A percentile compares a stretch with the other conserved stretches of the same genome.
phyloP scores from a whole-genome alignment of 2,329 filamentous ascomycete genomes.

The Diaporthe humulicola region DNA sequence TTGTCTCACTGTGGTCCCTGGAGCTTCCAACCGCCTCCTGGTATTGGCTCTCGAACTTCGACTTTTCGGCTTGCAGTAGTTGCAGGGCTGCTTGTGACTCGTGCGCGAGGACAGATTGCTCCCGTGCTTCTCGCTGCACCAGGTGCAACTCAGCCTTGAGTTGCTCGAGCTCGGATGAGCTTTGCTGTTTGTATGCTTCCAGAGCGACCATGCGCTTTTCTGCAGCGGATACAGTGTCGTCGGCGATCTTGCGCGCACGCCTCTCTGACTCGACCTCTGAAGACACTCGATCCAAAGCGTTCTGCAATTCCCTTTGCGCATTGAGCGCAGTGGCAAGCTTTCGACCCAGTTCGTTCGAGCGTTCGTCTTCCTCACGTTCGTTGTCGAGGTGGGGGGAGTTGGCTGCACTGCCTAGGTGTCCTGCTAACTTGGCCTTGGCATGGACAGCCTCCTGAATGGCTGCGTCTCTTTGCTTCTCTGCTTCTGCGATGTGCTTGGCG shows the following conservation, averaged over 20 bases:
- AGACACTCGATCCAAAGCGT: constrained; percentile 77
- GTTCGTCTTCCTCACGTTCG: constrained; percentile 73
- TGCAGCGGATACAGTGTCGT: constrained; percentile 86
- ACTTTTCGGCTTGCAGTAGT: constrained; percentile 87
- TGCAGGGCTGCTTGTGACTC: constrained; percentile 83
- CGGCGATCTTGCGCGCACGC: constrained; percentile 84
- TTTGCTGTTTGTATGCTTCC: constrained; percentile 86
- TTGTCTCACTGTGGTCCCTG: constrained; percentile 77
- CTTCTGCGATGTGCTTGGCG: constrained; percentile 90
- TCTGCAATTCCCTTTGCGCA: constrained; percentile 83
- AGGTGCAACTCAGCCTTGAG: constrained; percentile 88
- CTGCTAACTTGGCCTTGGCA: constrained; percentile 91
- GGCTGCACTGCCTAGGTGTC: constrained; percentile 75
- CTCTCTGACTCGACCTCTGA: constrained; percentile 85
- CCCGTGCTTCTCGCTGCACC: constrained; percentile 81
- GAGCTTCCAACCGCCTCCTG: constrained; percentile 76
- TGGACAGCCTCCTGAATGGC: constrained; percentile 97
- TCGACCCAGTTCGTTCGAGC: constrained; percentile 80
- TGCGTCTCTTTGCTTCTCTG: constrained; percentile 93
- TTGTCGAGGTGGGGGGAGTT: constrained; percentile 71
- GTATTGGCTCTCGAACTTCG: constrained; percentile 78
- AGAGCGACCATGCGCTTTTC: constrained; percentile 87
- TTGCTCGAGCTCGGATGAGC: constrained; percentile 85
- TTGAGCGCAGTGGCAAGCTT: constrained; percentile 87
- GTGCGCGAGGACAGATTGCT: constrained; percentile 82